phyloP scores from a whole-genome alignment of 192 early-diverging fungal species.

The Rhizophagus sp. region DNA sequence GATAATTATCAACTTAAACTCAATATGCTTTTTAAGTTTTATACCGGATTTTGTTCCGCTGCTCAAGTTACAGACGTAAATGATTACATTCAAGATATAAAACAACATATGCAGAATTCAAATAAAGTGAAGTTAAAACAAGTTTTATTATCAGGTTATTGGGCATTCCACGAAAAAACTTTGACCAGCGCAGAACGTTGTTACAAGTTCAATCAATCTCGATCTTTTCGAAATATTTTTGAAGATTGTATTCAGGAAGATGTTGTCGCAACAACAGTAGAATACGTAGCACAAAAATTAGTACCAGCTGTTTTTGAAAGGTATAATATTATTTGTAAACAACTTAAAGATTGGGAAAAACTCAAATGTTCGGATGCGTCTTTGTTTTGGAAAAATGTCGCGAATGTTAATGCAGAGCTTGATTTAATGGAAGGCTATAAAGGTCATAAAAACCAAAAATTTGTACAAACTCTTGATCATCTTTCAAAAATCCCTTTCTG shows the following conservation, averaged over 20 bases:
- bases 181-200: neutral
- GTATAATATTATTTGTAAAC: neutral
- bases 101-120: neutral
- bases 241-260: neutral
- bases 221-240: slow-evolving; percentile 11
- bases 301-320: neutral
- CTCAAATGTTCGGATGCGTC: neutral
- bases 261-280: neutral
- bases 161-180: neutral
- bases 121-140: neutral
- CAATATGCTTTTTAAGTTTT: neutral
- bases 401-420: slow-evolving; percentile 4
- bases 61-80: neutral
- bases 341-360: slow-evolving; percentile 1
- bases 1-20: neutral
- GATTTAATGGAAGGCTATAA: slow-evolving; percentile 1
- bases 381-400: slow-evolving; percentile 14
- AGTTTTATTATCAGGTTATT: neutral
- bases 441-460: neutral
- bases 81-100: neutral
- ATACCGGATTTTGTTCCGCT: neutral
- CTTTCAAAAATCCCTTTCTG: neutral
- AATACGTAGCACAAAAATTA: neutral
- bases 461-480: neutral
- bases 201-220: slow-evolving; percentile 12